Evolutionary conservation across 179 eudicot genomes (phyloP).

Genomic region (Sideroxylon spinosum): DNA sequence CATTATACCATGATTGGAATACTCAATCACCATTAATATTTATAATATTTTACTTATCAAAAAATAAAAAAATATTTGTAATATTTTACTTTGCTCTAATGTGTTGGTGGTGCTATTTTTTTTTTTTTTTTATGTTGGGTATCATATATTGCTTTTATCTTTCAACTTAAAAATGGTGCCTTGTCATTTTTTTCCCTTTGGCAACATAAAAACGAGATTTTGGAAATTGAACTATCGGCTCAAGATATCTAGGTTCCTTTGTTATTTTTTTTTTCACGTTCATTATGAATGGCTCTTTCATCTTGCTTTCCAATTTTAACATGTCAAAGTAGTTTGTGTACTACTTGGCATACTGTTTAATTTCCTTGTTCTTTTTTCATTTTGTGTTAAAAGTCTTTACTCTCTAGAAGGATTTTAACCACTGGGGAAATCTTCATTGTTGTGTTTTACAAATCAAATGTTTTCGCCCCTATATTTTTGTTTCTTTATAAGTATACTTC

Average conservation of each 20-base stretch:
- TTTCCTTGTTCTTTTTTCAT: background rate
- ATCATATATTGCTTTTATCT: background rate
- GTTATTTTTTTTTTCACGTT: background rate
- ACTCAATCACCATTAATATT: too few relatives aligned
- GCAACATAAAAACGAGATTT: background rate
- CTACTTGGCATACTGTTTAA: too few relatives aligned
- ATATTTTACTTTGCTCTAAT: background rate
- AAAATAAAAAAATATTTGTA: too few relatives aligned
- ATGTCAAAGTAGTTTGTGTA: background rate
- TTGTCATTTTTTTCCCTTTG: background rate
- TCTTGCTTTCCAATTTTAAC: background rate
- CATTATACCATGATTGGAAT: too few relatives aligned
- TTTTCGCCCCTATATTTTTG: too few relatives aligned
- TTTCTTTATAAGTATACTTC: background rate
- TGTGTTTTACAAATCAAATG: background rate
- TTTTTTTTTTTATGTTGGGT: background rate
- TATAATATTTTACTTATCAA: too few relatives aligned
- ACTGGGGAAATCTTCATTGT: background rate
- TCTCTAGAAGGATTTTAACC: background rate
- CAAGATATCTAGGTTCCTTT: background rate
- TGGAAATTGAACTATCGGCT: background rate
- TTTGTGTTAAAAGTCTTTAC: background rate
- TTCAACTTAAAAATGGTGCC: background rate
- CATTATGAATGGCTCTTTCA: background rate
- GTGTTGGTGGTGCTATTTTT: too few relatives aligned